A percentile compares a stretch with the other conserved stretches of the same genome.
Conservation (phyloP, 345 rosid species). For the Salix purpurea region DNA sequence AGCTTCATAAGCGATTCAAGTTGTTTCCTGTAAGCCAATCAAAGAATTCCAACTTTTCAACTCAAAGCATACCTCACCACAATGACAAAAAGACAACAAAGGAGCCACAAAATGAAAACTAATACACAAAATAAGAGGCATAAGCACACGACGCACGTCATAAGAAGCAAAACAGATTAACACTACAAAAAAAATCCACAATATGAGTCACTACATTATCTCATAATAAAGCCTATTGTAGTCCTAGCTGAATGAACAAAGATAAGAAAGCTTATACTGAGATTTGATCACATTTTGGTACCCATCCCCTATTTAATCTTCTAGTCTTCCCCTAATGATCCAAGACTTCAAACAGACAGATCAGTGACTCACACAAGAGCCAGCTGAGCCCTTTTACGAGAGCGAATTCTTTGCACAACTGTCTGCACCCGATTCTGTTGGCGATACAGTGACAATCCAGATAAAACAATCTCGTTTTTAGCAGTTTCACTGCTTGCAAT, state of each 20-base stretch:
- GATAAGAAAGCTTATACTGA: slow-evolving; percentile 17
- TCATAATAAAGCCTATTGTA: slow-evolving; percentile 16
- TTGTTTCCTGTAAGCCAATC: slow-evolving; percentile 87
- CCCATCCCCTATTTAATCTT: slow-evolving; percentile 13
- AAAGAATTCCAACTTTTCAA: slow-evolving; percentile 46
- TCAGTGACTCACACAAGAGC: slow-evolving; percentile 73
- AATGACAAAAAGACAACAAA: slow-evolving; percentile 19
- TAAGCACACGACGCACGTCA: slow-evolving; percentile 1
- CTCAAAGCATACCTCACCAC: slow-evolving; percentile 15
- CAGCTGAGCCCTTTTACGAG: slow-evolving; percentile 58
- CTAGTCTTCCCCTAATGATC: slow-evolving; percentile 22
- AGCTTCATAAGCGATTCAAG: slow-evolving; percentile 74
- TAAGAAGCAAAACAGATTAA: slow-evolving; percentile 5
- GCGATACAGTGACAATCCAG: slow-evolving; percentile 61
- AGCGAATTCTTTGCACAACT: slow-evolving; percentile 69
- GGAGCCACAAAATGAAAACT: not conserved
- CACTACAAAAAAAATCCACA: not conserved
- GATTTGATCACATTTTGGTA: slow-evolving; percentile 14
- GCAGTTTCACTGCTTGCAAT: slow-evolving; percentile 40
- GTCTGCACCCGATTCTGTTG: slow-evolving; percentile 69
- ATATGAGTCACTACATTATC: slow-evolving; percentile 3
- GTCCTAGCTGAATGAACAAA: slow-evolving; percentile 21
- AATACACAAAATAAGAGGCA: slow-evolving; percentile 9
- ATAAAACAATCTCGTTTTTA: slow-evolving; percentile 42
- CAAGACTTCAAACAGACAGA: slow-evolving; percentile 40